Percentiles rank a stretch among this genome's conserved stretches.
These are phyloP conservation scores for Pyrenochaeta sp. DNA, from an alignment of 2,329 filamentous ascomycete genomes.

Conservation along the genomic window DNA sequence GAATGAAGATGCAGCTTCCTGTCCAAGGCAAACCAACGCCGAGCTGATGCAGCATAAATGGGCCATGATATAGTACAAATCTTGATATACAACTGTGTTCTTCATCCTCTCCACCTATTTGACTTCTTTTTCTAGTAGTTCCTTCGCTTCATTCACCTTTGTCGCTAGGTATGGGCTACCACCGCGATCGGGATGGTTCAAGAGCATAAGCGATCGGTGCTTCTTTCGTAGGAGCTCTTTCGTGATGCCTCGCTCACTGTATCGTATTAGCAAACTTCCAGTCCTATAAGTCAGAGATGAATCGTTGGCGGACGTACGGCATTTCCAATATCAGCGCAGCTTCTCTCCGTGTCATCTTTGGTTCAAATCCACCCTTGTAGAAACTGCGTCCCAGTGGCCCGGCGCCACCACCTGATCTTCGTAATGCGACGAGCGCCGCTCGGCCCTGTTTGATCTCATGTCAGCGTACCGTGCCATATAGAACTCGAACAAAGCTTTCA, in stretches of 20 bases:
- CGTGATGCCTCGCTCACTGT: constrained; percentile 82
- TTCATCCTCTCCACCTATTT: constrained; percentile 26
- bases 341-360: constrained; percentile 91
- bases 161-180: constrained; percentile 96
- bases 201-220: constrained; percentile 92
- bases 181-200: constrained; percentile 97
- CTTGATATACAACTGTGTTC: constrained; percentile 22
- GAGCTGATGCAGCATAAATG: constrained; percentile 30
- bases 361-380: constrained; percentile 99
- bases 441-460: constrained; percentile 70
- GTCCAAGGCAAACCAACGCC: constrained; percentile 25
- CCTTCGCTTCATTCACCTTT: constrained; percentile 98
- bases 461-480: neutral
- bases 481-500: neutral
- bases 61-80: constrained; percentile 33
- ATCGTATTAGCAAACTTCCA: constrained; percentile 1
- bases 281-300: neutral
- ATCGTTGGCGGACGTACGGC: constrained; percentile 66
- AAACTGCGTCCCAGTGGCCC: constrained; percentile 88
- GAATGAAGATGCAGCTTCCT: neutral
- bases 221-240: constrained; percentile 96
- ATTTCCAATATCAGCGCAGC: constrained; percentile 90
- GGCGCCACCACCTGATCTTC: constrained; percentile 74
- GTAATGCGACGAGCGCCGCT: constrained; percentile 87
- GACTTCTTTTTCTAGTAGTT: constrained; percentile 81